Base-by-base conservation (phyloP, 1,284 basidiomycete genomes). In the Cryptococcus sp. region DNA sequence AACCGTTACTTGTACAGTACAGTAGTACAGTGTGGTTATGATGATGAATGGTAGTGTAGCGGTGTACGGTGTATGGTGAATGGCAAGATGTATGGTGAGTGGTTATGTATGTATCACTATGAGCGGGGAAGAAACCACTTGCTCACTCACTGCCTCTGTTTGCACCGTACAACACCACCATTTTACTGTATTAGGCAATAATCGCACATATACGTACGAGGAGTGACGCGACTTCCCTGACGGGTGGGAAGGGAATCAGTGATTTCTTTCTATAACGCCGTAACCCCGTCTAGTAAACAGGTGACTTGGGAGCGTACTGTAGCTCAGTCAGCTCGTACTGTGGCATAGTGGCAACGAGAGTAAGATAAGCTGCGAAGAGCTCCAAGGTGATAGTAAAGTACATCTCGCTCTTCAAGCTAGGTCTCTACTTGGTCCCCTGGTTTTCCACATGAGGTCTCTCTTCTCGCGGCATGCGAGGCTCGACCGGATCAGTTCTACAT, bases 261-360 rank as follows among this genome's bases (percentile, higher is more conserved):
- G 45, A 55, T 47, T 49, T 56, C 54, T 22, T 49, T 49, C 40
- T 10, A 47, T 47, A 47, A 47, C 46, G 46, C 46, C 46, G 46
- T 57, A 57, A 35, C 13, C 30, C 30, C 30, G 30, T 35, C 7
- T 35, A 35, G 30, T 35, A 35, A 35, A 35, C 30, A 35, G 30
- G 30, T 35, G 30, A 35, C 30, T 35, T 35, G 7, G 30, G 13
- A 35, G 30, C 30, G 13, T 35, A 35, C 13, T 35, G 30, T 13
- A 35, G 30, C 30, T 35, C 30, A 35, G 30, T 35, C 8, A 35
- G 30, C 30, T 35, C 30, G 30, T 35, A 35, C 30, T 35, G 30
- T 35, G 30, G 30, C 30, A 35, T 13, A 35, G 30, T 35, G 30
- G 30, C 30, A 13, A 35, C 13, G 30, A 35, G 30, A 8, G 4